Conservation (phyloP, 2,329 filamentous ascomycete species). For the Fonsecaea pedrosoi region DNA sequence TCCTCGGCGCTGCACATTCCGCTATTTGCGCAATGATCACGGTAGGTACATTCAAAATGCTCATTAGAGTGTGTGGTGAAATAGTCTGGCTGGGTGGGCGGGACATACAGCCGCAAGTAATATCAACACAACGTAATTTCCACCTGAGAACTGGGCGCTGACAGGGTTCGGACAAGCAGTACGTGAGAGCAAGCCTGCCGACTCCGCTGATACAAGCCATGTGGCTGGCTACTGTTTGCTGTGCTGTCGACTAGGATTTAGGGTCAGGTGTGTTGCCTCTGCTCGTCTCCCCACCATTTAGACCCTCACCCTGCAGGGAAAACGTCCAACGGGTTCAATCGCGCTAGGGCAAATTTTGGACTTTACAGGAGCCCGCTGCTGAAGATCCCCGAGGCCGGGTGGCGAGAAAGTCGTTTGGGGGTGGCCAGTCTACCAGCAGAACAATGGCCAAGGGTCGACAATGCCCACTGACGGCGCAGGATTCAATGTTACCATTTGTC, state of each 20-base stretch:
- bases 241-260: neutral
- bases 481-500: constrained; percentile 23
- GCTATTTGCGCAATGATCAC: neutral
- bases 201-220: neutral
- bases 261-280: neutral
- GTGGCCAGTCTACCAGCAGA: constrained; percentile 12
- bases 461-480: neutral
- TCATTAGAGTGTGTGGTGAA: neutral
- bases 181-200: neutral
- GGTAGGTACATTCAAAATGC: neutral
- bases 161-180: neutral
- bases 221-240: constrained; percentile 7
- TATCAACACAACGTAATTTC: neutral
- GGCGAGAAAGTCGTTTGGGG: constrained; percentile 11
- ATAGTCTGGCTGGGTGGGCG: neutral
- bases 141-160: neutral
- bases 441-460: constrained; percentile 42
- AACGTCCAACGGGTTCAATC: constrained; percentile 6
- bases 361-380: neutral
- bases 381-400: constrained; percentile 12
- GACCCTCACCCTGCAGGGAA: neutral
- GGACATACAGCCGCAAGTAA: neutral
- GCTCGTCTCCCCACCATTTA: constrained; percentile 2
- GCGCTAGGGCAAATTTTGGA: constrained; percentile 5
- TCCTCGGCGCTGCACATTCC: neutral